Conservation (phyloP, 2,329 filamentous ascomycete species). For the Macrophomina pseudophaseolina region DNA sequence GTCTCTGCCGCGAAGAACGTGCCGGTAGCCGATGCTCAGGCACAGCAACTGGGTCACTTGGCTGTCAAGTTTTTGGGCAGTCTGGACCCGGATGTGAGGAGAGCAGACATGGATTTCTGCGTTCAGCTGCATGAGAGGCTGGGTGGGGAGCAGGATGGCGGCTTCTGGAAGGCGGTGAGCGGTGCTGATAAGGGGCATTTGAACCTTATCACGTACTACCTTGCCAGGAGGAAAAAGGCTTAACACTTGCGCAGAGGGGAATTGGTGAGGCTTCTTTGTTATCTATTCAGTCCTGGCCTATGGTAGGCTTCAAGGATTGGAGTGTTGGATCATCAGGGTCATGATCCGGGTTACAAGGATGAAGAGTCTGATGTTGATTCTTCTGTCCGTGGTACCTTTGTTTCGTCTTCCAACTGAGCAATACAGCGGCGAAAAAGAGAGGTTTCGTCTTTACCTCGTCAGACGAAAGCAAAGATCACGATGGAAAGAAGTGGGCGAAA, state of each 20-base stretch:
- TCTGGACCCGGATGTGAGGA: slow-evolving; percentile 51
- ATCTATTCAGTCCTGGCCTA: too few species aligned
- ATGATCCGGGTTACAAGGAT: too few species aligned
- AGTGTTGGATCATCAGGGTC: too few species aligned
- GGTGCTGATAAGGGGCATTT: slow-evolving; percentile 67
- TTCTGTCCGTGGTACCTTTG: background rate
- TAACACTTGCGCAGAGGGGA: background rate
- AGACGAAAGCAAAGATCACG: background rate
- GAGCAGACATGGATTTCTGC: slow-evolving; percentile 81
- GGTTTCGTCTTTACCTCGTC: background rate
- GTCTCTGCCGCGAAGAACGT: slow-evolving; percentile 41
- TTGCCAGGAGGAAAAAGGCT: slow-evolving; percentile 70
- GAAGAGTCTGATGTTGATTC: background rate
- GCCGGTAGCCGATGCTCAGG: slow-evolving; percentile 40
- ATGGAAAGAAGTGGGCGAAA: background rate
- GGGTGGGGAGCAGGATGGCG: slow-evolving; percentile 56
- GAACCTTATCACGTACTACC: slow-evolving; percentile 80
- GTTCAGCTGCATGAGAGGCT: slow-evolving; percentile 70
- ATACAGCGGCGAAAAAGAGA: background rate
- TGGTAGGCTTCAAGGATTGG: too few species aligned
- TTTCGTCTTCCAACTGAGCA: background rate
- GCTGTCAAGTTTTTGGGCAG: slow-evolving; percentile 46
- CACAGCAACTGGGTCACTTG: slow-evolving; percentile 44
- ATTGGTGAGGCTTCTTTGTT: too few species aligned
- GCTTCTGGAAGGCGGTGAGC: slow-evolving; percentile 72